A percentile compares a stretch with the other conserved stretches of the same genome.
Conservation (phyloP, 2,329 filamentous ascomycete species). For the Fusarium beomiforme region DNA sequence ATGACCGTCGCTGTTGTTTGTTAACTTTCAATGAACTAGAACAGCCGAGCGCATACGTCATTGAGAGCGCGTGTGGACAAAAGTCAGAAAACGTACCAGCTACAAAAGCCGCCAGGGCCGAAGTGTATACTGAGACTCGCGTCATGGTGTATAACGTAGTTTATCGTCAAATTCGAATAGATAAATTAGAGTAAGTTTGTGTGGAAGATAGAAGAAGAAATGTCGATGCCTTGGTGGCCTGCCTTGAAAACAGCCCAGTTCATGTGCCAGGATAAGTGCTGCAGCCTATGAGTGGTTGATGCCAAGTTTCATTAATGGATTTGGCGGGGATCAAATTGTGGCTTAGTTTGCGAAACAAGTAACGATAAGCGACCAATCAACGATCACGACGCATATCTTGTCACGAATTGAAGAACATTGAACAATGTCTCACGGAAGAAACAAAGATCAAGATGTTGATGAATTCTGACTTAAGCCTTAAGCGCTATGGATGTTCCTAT, state of each 20-base stretch:
- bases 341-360: constrained; percentile 11
- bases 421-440: background rate
- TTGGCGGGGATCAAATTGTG: constrained; percentile 16
- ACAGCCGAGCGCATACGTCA: constrained; percentile 36
- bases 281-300: constrained; percentile 32
- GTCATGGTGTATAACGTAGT: constrained; percentile 50
- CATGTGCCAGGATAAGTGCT: constrained; percentile 12
- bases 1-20: constrained; percentile 70
- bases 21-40: constrained; percentile 43
- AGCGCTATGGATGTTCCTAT: too few relatives aligned
- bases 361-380: background rate
- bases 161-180: background rate
- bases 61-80: constrained; percentile 19
- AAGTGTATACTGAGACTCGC: constrained; percentile 54
- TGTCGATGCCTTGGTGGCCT: constrained; percentile 33
- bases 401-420: background rate
- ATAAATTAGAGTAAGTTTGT: background rate
- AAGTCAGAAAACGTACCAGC: constrained; percentile 51
- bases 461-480: background rate
- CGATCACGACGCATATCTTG: background rate
- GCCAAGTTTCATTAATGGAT: constrained; percentile 37
- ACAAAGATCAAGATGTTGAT: background rate
- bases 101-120: constrained; percentile 54
- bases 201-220: constrained; percentile 28
- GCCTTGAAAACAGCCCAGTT: constrained; percentile 29